phyloP scores from a whole-genome alignment of 1,284 basidiomycete species.

The Ganoderma meredithae region DNA sequence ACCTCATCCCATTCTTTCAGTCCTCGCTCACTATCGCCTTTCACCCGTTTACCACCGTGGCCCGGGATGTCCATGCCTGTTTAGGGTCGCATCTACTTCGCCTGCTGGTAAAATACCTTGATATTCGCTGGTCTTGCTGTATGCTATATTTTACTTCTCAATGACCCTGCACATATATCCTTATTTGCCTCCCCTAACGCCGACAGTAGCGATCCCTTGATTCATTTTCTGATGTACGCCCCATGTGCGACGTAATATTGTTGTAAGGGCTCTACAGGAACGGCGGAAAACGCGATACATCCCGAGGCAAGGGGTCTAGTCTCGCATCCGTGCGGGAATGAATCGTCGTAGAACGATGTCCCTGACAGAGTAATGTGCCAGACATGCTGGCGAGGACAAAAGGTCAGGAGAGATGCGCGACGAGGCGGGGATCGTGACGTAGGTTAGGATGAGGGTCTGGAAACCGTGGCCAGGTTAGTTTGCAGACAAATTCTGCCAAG shows the following conservation, averaged over 20 bases:
- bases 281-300: not conserved
- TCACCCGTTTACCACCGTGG: not conserved
- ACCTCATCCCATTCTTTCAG: not conserved
- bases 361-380: slow-evolving; percentile 78
- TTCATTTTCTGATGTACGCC: not conserved
- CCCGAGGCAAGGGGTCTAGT: slow-evolving; percentile 51
- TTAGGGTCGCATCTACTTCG: not conserved
- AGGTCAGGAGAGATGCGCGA: slow-evolving; percentile 58
- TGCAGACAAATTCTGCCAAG: not conserved
- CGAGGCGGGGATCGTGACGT: slow-evolving; percentile 87
- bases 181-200: slow-evolving; percentile 2
- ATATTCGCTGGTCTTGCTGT: not conserved
- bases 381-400: slow-evolving; percentile 73
- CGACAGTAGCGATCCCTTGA: not conserved
- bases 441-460: slow-evolving; percentile 89
- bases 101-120: slow-evolving; percentile 7
- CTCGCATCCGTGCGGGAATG: slow-evolving; percentile 91
- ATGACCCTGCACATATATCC: slow-evolving; percentile 9
- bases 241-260: not conserved
- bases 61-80: slow-evolving; percentile 1
- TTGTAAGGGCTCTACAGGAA: slow-evolving; percentile 1
- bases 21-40: not conserved
- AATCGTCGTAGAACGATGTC: slow-evolving; percentile 91
- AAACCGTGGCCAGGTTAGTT: slow-evolving; percentile 1
- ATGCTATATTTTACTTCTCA: not conserved